These are phyloP conservation scores for Hibiscus syriacus DNA, from an alignment of 345 rosid genomes.

Conservation along the genomic window DNA sequence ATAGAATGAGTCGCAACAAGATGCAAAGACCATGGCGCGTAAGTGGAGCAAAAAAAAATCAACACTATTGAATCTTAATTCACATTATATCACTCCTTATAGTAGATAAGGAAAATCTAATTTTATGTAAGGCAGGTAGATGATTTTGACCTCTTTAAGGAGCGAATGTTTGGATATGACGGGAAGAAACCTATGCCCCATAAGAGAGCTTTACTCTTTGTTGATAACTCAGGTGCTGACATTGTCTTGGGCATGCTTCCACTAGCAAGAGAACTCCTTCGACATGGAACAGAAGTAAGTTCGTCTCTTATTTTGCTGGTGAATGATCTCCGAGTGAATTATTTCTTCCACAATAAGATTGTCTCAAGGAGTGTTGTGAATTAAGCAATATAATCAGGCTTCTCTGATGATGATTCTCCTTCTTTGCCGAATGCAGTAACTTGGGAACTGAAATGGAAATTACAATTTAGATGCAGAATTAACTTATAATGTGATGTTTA, in stretches of 20 bases:
- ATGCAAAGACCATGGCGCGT: slow-evolving; percentile 99
- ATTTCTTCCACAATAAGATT: not conserved
- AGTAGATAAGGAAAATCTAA: not conserved
- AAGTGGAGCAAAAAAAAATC: slow-evolving; percentile 20
- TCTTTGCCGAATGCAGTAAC: not conserved
- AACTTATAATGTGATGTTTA: slow-evolving; percentile 11
- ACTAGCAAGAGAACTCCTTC: slow-evolving; percentile 87
- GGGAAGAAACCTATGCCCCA: slow-evolving; percentile 60
- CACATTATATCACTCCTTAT: not conserved
- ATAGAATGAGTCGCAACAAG: slow-evolving; percentile 96
- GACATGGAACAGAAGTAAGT: slow-evolving; percentile 88
- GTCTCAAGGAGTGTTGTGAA: not conserved
- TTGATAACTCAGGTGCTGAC: slow-evolving; percentile 97
- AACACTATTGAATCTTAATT: not conserved
- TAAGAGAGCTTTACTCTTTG: slow-evolving; percentile 92
- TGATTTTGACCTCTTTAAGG: slow-evolving; percentile 85
- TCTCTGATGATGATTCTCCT: not conserved
- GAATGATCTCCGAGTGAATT: slow-evolving; percentile 1
- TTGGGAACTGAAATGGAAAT: not conserved
- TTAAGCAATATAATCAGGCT: not conserved
- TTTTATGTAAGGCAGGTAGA: slow-evolving; percentile 55
- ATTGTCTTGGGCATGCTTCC: slow-evolving; percentile 97
- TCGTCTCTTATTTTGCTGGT: slow-evolving; percentile 10
- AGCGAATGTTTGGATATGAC: slow-evolving; percentile 72
- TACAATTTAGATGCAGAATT: slow-evolving; percentile 4